Conservation (phyloP, 2,329 filamentous ascomycete genomes). For the Pseudogymnoascus sp. region DNA sequence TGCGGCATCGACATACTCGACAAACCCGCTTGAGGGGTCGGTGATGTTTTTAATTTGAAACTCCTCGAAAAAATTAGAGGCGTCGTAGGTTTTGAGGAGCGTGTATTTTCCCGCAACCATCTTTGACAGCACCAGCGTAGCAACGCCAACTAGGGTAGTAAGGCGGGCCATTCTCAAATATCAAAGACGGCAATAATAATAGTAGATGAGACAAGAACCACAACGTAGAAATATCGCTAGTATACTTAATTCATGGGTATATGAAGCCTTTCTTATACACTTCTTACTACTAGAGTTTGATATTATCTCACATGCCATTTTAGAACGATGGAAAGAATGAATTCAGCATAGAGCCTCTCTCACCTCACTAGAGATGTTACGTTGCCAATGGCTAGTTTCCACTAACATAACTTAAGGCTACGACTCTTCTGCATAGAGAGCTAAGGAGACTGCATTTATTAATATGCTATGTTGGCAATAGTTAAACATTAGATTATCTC, state of each 20-base stretch:
- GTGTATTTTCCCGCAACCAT: neutral
- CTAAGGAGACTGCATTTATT: neutral
- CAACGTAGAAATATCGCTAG: neutral
- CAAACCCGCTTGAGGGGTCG: constrained; percentile 39
- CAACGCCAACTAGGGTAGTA: neutral
- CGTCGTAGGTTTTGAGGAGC: neutral
- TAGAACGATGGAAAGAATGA: neutral
- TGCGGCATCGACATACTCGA: constrained; percentile 34
- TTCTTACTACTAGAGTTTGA: neutral
- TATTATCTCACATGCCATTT: neutral
- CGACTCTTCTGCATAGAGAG: neutral
- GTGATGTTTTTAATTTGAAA: constrained; percentile 38
- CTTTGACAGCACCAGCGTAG: neutral
- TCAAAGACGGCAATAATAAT: neutral
- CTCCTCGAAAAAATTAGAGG: constrained; percentile 35
- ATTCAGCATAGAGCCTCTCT: neutral
- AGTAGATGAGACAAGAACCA: neutral
- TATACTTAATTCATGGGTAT: neutral
- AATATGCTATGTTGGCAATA: neutral
- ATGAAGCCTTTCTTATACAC: neutral
- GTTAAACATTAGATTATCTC: neutral
- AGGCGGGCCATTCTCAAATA: neutral
- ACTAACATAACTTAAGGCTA: too few relatives aligned
- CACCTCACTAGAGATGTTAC: neutral
- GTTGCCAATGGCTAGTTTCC: neutral